A percentile compares a stretch with the other conserved stretches of the same genome.
These are phyloP conservation scores for Chloris gayana DNA, from an alignment of 176 grass and related monocot species.

Conservation along the genomic window DNA sequence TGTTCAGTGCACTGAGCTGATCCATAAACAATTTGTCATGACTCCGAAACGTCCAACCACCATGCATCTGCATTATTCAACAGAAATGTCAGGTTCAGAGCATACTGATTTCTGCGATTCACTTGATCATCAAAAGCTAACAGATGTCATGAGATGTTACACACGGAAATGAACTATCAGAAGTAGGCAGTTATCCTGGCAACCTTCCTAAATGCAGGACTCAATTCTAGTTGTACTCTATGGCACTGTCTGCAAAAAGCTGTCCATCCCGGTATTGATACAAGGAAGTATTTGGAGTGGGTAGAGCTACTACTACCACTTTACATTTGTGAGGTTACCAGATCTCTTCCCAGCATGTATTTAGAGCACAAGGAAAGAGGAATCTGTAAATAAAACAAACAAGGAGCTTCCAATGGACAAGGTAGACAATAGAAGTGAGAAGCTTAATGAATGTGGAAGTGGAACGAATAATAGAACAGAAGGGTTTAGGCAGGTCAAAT, in stretches of 20 bases:
- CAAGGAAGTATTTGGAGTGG: slow-evolving; percentile 36
- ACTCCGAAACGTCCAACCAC: not conserved
- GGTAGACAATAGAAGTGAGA: not conserved
- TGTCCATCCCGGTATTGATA: not conserved
- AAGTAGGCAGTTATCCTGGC: not conserved
- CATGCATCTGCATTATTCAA: not conserved
- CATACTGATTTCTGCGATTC: not conserved
- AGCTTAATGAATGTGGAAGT: slow-evolving; percentile 8
- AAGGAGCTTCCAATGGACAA: not conserved
- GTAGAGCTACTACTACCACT: slow-evolving; percentile 15
- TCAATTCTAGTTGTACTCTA: not conserved
- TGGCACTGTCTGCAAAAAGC: not conserved
- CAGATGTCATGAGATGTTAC: not conserved
- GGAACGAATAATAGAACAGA: slow-evolving; percentile 22
- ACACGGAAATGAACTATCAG: not conserved
- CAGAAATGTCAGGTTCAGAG: not conserved
- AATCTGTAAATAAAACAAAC: slow-evolving; percentile 5
- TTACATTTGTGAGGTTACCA: no score
- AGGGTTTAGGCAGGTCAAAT: slow-evolving; percentile 29
- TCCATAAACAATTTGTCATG: not conserved
- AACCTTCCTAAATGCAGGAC: not conserved
- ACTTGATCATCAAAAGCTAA: not conserved
- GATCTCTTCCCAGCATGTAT: not conserved
- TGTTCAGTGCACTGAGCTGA: not conserved
- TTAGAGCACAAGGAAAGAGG: slow-evolving; percentile 13